These are phyloP conservation scores for Botrytis porri DNA, from an alignment of 2,329 filamentous ascomycete genomes.

Conservation along the genomic window DNA sequence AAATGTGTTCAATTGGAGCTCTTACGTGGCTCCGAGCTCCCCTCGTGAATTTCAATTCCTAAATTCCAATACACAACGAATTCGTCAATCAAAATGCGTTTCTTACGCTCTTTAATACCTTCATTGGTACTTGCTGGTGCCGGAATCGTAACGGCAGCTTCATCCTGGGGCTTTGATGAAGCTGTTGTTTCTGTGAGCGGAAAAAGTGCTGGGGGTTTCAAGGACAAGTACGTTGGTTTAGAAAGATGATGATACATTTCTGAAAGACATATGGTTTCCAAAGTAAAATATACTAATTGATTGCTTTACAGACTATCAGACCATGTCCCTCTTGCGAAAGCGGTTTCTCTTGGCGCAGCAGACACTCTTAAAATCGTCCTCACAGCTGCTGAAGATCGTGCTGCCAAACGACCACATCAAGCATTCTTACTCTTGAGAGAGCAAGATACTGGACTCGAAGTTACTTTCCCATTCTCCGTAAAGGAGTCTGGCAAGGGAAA, in stretches of 20 bases:
- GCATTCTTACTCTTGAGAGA: constrained; percentile 85
- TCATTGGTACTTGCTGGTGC: constrained; percentile 43
- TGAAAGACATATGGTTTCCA: neutral
- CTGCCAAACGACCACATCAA: constrained; percentile 84
- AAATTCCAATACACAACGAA: neutral
- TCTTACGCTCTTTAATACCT: constrained; percentile 43
- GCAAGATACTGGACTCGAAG: constrained; percentile 70
- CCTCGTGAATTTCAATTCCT: constrained; percentile 9
- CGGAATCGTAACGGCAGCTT: constrained; percentile 43
- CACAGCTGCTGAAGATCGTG: constrained; percentile 75
- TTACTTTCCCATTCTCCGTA: constrained; percentile 77
- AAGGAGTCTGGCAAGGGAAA: constrained; percentile 87
- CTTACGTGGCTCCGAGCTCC: constrained; percentile 21
- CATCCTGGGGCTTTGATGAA: constrained; percentile 72
- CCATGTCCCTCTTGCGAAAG: constrained; percentile 49
- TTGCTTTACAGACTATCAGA: constrained; percentile 31
- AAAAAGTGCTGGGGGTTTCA: constrained; percentile 55
- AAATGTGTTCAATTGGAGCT: constrained; percentile 21
- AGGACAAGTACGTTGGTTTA: constrained; percentile 59
- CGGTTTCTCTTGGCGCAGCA: constrained; percentile 61
- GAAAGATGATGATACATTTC: constrained; percentile 1
- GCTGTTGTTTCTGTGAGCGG: constrained; percentile 62
- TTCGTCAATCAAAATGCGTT: constrained; percentile 40
- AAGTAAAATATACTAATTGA: neutral
- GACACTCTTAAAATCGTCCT: constrained; percentile 80